phyloP scores from a whole-genome alignment of 2,329 filamentous ascomycete species.

The Colletotrichum nymphaeae region DNA sequence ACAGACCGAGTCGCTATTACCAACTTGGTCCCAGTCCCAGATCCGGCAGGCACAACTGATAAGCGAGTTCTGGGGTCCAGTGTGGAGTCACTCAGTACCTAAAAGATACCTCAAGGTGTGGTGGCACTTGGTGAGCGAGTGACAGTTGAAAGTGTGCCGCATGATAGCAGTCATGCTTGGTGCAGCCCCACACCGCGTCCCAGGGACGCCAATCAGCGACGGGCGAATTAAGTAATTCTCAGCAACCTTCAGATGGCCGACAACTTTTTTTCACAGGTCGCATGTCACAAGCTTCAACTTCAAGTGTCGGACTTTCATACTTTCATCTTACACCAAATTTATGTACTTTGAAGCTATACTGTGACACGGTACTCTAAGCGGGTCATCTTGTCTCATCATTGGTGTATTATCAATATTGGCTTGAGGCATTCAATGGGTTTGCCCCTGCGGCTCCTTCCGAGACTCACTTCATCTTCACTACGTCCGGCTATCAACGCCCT shows the following conservation, averaged over 20 bases:
- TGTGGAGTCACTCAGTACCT: no score
- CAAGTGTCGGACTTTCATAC: not conserved
- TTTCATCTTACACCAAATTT: not conserved
- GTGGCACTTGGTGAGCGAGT: not conserved
- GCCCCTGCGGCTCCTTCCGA: conserved; percentile 30
- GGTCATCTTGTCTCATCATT: not conserved
- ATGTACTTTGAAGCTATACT: not conserved
- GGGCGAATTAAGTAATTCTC: conserved; percentile 34
- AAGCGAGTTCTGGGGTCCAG: conserved; percentile 18
- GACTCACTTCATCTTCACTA: conserved; percentile 32
- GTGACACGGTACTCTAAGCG: not conserved
- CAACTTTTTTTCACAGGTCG: conserved; percentile 28
- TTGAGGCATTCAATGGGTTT: conserved; percentile 22
- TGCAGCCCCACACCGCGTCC: conserved; percentile 5
- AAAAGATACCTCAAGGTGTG: no score
- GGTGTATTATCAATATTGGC: not conserved
- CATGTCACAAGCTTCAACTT: conserved; percentile 15
- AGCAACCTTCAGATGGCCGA: conserved; percentile 29
- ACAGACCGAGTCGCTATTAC: conserved; percentile 24
- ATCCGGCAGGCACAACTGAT: conserved; percentile 30
- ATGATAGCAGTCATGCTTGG: conserved; percentile 19
- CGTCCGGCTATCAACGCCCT: conserved; percentile 7
- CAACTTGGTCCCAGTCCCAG: conserved; percentile 20
- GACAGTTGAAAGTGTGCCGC: conserved; percentile 3
- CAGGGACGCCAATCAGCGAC: conserved; percentile 17